These are phyloP conservation scores for Chloranthus sessilifolius DNA, from an alignment of 164 flowering plant genomes.

Conservation along the genomic window DNA sequence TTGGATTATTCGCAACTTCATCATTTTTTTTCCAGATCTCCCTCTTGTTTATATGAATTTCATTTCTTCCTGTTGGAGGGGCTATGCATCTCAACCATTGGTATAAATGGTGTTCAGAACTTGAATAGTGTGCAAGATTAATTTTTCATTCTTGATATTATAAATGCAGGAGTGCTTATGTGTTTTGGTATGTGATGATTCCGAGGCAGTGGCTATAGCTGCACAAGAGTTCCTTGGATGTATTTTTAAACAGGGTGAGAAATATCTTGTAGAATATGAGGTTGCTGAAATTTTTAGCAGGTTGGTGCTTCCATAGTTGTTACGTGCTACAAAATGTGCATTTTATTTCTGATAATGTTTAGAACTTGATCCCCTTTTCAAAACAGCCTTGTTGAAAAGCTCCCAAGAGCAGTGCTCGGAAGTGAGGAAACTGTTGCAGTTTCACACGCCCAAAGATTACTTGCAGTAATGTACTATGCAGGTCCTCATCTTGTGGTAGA, in stretches of 20 bases:
- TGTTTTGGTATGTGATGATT: slow-evolving; percentile 77
- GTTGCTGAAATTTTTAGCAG: slow-evolving; percentile 64
- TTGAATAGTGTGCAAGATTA: no score
- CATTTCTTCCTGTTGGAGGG: no score
- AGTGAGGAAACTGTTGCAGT: slow-evolving; percentile 62
- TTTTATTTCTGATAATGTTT: not conserved
- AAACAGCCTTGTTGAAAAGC: slow-evolving; percentile 72
- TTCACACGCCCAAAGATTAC: slow-evolving; percentile 66
- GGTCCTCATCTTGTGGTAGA: slow-evolving; percentile 79
- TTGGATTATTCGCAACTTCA: no score
- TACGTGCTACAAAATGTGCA: no score
- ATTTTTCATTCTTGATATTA: no score
- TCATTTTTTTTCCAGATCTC: no score
- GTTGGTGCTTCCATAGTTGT: slow-evolving; percentile 25
- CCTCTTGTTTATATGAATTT: no score
- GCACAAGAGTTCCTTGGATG: slow-evolving; percentile 65
- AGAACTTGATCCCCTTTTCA: slow-evolving; percentile 7
- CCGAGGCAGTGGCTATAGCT: slow-evolving; percentile 52
- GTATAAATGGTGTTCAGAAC: no score
- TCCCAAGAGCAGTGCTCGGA: slow-evolving; percentile 78
- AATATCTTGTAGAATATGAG: slow-evolving; percentile 40
- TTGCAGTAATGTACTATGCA: slow-evolving; percentile 68
- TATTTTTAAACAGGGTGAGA: slow-evolving; percentile 33
- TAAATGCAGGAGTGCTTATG: slow-evolving; percentile 73
- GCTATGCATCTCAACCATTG: no score